Evolutionary conservation across 345 rosid genomes (phyloP).

Genomic region (Dimocarpus longan): DNA sequence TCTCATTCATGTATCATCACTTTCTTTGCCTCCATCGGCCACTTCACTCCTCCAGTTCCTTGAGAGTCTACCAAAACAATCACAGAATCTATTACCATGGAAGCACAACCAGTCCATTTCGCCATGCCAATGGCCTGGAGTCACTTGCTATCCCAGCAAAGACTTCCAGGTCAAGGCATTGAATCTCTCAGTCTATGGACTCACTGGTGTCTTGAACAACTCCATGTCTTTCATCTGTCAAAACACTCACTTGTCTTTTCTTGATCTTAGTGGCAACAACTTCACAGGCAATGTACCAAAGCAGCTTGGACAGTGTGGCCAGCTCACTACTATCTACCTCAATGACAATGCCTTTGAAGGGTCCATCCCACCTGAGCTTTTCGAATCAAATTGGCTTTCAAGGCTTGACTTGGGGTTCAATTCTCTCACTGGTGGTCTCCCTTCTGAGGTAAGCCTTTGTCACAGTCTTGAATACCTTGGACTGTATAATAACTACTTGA

Average conservation of each 20-base stretch:
- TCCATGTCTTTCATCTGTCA: slow-evolving; percentile 37
- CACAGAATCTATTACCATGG: slow-evolving; percentile 41
- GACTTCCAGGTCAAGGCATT: slow-evolving; percentile 35
- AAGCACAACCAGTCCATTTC: slow-evolving; percentile 24
- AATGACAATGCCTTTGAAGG: slow-evolving; percentile 35
- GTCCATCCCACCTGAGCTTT: slow-evolving; percentile 34
- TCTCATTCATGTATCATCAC: slow-evolving; percentile 10
- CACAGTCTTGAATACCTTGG: slow-evolving; percentile 40
- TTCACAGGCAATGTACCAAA: slow-evolving; percentile 38
- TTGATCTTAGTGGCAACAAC: slow-evolving; percentile 45
- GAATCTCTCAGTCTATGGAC: slow-evolving; percentile 36
- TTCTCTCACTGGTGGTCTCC: slow-evolving; percentile 38
- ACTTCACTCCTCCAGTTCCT: slow-evolving; percentile 35
- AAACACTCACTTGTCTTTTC: slow-evolving; percentile 28
- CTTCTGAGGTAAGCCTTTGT: slow-evolving; percentile 39
- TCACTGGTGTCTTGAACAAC: slow-evolving; percentile 36
- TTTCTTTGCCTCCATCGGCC: slow-evolving; percentile 27
- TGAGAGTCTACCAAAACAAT: slow-evolving; percentile 32
- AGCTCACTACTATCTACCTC: slow-evolving; percentile 33
- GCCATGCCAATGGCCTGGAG: slow-evolving; percentile 42
- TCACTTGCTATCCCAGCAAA: slow-evolving; percentile 36
- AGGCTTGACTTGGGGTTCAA: slow-evolving; percentile 36
- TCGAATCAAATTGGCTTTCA: slow-evolving; percentile 28
- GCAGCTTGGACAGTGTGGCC: slow-evolving; percentile 35
- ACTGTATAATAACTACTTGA: slow-evolving; percentile 35